Percentiles rank a stretch among this genome's conserved stretches.
phyloP scores from a whole-genome alignment of 768 basidiomycete genomes.

The Psilocybe subaeruginosa region DNA sequence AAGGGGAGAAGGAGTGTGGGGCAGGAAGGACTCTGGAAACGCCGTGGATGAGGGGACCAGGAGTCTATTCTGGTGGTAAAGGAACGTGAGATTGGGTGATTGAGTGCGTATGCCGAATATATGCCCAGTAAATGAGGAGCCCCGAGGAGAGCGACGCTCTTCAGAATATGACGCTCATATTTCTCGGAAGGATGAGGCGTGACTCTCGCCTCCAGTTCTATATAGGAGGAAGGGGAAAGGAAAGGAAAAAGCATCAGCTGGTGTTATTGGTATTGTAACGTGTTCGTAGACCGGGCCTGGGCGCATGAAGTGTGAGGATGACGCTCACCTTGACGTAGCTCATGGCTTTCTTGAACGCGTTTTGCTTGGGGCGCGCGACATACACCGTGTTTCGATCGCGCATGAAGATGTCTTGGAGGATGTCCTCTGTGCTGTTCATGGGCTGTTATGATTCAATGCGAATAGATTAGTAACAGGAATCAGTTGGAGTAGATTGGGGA shows the following conservation, averaged over 20 bases:
- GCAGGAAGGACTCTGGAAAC: too few relatives aligned
- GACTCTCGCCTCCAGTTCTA: constrained; percentile 8
- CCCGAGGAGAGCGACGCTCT: too few relatives aligned
- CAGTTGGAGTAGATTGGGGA: too few relatives aligned
- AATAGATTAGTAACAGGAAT: too few relatives aligned
- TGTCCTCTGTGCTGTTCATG: constrained; percentile 35
- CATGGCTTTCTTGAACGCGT: constrained; percentile 15
- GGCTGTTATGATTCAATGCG: constrained; percentile 19
- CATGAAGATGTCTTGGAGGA: constrained; percentile 34
- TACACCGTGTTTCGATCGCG: constrained; percentile 22
- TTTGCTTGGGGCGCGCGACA: constrained; percentile 11
- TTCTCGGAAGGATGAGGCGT: not conserved
- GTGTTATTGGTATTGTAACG: too few relatives aligned
- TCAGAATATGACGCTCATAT: constrained; percentile 10
- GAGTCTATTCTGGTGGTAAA: not conserved
- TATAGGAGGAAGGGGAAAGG: not conserved
- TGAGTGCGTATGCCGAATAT: too few relatives aligned
- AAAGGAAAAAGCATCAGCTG: too few relatives aligned
- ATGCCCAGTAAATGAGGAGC: too few relatives aligned
- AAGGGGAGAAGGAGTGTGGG: too few relatives aligned
- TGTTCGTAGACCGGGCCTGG: too few relatives aligned
- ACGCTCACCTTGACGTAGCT: constrained; percentile 14
- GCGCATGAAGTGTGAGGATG: too few relatives aligned
- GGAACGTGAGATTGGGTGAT: not conserved
- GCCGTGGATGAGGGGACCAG: too few relatives aligned